Conservation (phyloP, 2,329 filamentous ascomycete genomes). For the Fusarium nodosum region DNA sequence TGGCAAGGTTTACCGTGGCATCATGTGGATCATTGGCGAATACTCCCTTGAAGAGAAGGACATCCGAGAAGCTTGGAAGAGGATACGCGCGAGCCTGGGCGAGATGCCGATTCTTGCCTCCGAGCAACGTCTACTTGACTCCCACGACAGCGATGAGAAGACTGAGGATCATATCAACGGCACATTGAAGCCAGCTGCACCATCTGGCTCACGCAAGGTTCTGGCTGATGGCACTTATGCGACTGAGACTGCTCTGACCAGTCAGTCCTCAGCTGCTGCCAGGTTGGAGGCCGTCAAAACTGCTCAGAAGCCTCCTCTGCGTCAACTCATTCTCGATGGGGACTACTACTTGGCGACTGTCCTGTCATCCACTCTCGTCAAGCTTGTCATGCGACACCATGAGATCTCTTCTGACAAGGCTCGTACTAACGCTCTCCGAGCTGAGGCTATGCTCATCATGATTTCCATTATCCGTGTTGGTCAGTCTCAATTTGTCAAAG, state of each 20-base stretch:
- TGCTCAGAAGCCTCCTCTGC: slow-evolving; percentile 93
- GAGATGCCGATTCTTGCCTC: slow-evolving; percentile 97
- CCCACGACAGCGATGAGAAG: slow-evolving; percentile 79
- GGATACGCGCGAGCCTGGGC: slow-evolving; percentile 91
- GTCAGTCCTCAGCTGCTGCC: slow-evolving; percentile 88
- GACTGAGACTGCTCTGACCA: slow-evolving; percentile 95
- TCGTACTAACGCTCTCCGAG: slow-evolving; percentile 92
- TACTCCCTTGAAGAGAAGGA: slow-evolving; percentile 95
- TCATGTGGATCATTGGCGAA: slow-evolving; percentile 97
- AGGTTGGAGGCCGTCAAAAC: slow-evolving; percentile 97
- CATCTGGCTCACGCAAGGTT: slow-evolving; percentile 89
- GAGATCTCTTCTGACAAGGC: slow-evolving; percentile 89
- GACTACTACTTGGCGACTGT: slow-evolving; percentile 97
- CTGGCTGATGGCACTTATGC: slow-evolving; percentile 97
- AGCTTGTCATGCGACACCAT: slow-evolving; percentile 96
- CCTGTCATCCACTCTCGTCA: slow-evolving; percentile 94
- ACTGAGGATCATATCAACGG: slow-evolving; percentile 80
- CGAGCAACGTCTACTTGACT: slow-evolving; percentile 91
- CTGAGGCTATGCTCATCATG: slow-evolving; percentile 99
- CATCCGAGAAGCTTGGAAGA: slow-evolving; percentile 96
- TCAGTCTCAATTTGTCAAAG: slow-evolving; percentile 98
- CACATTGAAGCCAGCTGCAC: slow-evolving; percentile 78
- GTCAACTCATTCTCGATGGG: slow-evolving; percentile 94
- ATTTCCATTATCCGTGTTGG: slow-evolving; percentile 98
- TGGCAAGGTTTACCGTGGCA: slow-evolving; percentile 96